Conservation (phyloP, 1,139 yeast species). For the Suhomyces chickasaworum region DNA sequence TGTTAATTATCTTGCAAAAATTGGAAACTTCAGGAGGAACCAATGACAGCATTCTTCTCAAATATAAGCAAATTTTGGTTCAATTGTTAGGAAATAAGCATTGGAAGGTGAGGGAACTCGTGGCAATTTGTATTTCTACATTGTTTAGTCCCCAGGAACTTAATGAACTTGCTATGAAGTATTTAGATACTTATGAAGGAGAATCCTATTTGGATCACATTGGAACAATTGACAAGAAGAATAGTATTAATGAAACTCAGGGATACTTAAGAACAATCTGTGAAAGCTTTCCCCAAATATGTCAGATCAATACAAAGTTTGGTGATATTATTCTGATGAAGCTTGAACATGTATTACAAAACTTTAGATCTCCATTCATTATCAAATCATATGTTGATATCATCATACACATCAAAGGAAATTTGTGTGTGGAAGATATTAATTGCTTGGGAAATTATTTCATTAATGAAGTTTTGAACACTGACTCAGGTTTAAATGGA, state of each 20-base stretch:
- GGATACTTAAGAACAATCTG: constrained; percentile 7
- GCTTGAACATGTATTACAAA: not conserved
- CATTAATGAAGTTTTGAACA: constrained; percentile 9
- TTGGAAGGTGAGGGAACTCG: constrained; percentile 88
- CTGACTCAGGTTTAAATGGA: constrained; percentile 35
- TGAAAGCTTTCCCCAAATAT: constrained; percentile 3
- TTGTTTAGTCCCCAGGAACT: constrained; percentile 37
- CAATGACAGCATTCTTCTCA: constrained; percentile 9
- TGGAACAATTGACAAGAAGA: not conserved
- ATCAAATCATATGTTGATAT: constrained; percentile 40
- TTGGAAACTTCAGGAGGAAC: constrained; percentile 33
- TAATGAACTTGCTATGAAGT: constrained; percentile 9
- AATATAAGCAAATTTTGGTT: constrained; percentile 13
- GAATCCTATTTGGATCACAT: not conserved
- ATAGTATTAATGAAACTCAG: constrained; percentile 9
- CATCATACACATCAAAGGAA: constrained; percentile 7
- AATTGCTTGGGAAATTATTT: constrained; percentile 30
- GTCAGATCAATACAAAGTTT: not conserved
- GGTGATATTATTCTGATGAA: not conserved
- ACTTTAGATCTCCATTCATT: constrained; percentile 19
- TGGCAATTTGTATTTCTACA: constrained; percentile 69
- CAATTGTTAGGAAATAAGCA: constrained; percentile 34
- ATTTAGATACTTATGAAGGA: not conserved
- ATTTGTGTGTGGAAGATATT: constrained; percentile 1
- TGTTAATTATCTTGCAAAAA: constrained; percentile 68